Evolutionary conservation across 2,329 filamentous ascomycete genomes (phyloP), one percentile per base, ranked within the genome.

Genomic region (Ceratocystis colombiana): DNA sequence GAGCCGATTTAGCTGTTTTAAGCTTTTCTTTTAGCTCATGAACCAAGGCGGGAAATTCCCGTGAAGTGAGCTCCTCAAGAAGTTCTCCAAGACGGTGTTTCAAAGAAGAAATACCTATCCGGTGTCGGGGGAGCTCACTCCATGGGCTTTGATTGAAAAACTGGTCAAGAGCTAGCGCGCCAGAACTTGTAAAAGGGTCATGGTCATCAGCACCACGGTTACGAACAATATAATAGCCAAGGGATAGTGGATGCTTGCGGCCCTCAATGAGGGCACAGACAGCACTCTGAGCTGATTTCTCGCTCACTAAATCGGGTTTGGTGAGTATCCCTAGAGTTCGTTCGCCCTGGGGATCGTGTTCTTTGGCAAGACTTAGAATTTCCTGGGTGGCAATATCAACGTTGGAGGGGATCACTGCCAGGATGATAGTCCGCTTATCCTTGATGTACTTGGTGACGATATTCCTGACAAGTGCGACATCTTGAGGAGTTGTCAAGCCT

Each of bases 301-400:
- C 62, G 28, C 72, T 71, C 15, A 74, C 72, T 10, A 73, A 64
- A 69, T 79, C 78, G 8, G 75, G 75, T 62, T 77, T 79, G 5
- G 76, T 79, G 66, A 78, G 76, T 61, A 80, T 76, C 0, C 77
- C 77, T 15, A 80, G 69, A 1, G 76, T 79, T 0, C 77, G 73
- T 2, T 68, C 46, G 1, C 73, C 72, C 0, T 69, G 65, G 0
- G 73, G 72, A 69, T 79, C 76, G 61, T 74, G 68, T 33, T 73
- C 30, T 20, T 70, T 64, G 10, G 72, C 71, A 4, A 70, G 65
- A 22, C 72, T 69, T 4, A 77, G 71, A 8, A 79, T 74, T 0
- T 67, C 68, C 68, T 79, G 77, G 25, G 75, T 76, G 2, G 73
- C 73, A 15, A 72, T 71, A 61, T 79, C 77, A 37, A 75, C 76